Conservation (phyloP, 768 basidiomycete species). For the Lactifluus pinguis region DNA sequence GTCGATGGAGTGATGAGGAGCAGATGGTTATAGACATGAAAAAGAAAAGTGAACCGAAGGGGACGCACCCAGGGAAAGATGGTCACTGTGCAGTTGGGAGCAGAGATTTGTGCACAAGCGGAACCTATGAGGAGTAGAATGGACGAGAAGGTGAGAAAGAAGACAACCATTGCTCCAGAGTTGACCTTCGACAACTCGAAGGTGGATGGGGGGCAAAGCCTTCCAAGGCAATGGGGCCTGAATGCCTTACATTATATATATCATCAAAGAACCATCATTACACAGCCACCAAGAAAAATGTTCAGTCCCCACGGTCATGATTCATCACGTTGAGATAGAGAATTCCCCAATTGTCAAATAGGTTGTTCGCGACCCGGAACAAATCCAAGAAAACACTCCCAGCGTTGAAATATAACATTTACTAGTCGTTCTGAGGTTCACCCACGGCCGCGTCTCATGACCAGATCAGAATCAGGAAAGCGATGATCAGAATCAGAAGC, state of each 20-base stretch:
- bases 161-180: neutral
- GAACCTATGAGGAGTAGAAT: neutral
- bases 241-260: neutral
- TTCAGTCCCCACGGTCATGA: neutral
- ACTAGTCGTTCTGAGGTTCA: neutral
- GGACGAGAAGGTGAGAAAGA: neutral
- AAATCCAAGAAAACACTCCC: neutral
- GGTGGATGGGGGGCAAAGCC: too few species aligned
- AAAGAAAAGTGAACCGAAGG: neutral
- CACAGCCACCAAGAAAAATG: neutral
- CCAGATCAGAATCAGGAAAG: neutral
- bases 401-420: neutral
- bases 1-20: neutral
- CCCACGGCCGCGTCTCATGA: neutral
- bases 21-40: neutral
- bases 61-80: constrained; percentile 10
- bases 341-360: neutral
- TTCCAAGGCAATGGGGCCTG: neutral
- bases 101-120: neutral
- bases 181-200: neutral
- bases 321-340: neutral
- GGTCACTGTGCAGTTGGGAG: neutral
- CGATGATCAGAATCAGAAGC: neutral
- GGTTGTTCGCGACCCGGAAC: neutral
- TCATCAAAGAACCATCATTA: neutral